Evolutionary conservation across 495 filamentous ascomycete genomes (phyloP), one percentile per base, ranked within the genome.

Genomic region (Xanthoparmelia taractica): DNA sequence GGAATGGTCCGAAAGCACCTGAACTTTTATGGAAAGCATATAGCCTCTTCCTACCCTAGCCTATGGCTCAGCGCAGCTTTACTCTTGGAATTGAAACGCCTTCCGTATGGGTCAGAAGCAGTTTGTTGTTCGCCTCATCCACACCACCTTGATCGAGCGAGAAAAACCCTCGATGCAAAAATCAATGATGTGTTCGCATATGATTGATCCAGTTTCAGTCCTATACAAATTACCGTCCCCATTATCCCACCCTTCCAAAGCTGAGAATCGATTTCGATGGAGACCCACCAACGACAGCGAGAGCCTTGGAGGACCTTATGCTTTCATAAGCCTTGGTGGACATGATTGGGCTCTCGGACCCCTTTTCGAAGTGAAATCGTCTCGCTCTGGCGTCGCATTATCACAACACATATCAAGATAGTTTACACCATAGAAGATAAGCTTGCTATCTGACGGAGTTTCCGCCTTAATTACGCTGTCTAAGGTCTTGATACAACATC

Each of bases 181-280:
- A 27, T 58, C 37, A 43, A 41, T 31, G n/a, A 58, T 29, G 57
- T 58, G 57, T 58, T 43, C 57, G 36, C 37, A 41, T 43, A 29
- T 43, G 37, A 58, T 58, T 41, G 20, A 40, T 58, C 57, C 57
- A 58, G 29, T 29, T 29, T 58, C n/a, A 41, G 57, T 58, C 37
- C 36, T 31, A 31, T 41, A 12, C 57, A 58, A 36, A 4, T 10
- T 36, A 36, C 34, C 37, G 57, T 43, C 37, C 57, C 57, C 29
- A 23, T 29, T 4, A 41, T 58, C 37, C 36, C 34, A 58, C 38
- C 56, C 34, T 58, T 58, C 20, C n/a, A 58, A 43, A 58, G 23
- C 33, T 41, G 11, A 43, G 37, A 58, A 58, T 27, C 57, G 33
- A 43, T n/a, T 41, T 43, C 7, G 12, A 31, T 27, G 57, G n/a